Conservation (phyloP, 371 early-diverging fungal species). For the Nematocida ausubeli region DNA sequence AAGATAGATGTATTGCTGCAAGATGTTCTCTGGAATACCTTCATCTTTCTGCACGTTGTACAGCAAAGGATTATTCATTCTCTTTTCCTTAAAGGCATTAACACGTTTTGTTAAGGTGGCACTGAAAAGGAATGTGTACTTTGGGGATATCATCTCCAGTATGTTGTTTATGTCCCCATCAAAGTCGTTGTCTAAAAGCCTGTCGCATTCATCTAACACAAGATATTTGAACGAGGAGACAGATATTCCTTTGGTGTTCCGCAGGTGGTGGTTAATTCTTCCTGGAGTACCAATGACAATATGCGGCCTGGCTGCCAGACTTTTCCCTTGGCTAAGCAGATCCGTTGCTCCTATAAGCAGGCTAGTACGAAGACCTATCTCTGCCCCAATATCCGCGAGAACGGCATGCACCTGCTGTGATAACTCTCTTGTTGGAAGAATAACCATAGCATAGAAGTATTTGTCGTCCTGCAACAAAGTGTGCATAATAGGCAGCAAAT, state of each 20-base stretch:
- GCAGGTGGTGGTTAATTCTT: slow-evolving; percentile 85
- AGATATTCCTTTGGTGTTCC: slow-evolving; percentile 75
- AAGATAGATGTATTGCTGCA: slow-evolving; percentile 82
- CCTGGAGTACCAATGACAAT: slow-evolving; percentile 94
- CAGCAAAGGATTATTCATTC: slow-evolving; percentile 82
- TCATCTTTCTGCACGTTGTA: slow-evolving; percentile 80
- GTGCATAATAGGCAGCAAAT: slow-evolving; percentile 86
- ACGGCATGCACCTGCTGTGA: slow-evolving; percentile 89
- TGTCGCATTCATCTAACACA: slow-evolving; percentile 96
- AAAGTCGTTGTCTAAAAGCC: slow-evolving; percentile 91
- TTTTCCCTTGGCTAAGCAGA: slow-evolving; percentile 81
- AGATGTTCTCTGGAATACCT: slow-evolving; percentile 77
- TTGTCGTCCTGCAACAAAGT: slow-evolving; percentile 68
- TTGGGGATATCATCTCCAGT: slow-evolving; percentile 83
- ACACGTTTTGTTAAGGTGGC: slow-evolving; percentile 96
- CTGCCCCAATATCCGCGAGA: slow-evolving; percentile 80
- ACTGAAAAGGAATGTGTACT: slow-evolving; percentile 84
- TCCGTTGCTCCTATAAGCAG: slow-evolving; percentile 90
- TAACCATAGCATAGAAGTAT: slow-evolving; percentile 70
- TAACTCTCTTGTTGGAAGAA: slow-evolving; percentile 92
- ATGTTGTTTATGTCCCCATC: slow-evolving; percentile 82
- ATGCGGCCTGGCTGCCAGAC: slow-evolving; percentile 84
- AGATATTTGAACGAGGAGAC: slow-evolving; percentile 78
- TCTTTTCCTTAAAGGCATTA: slow-evolving; percentile 76
- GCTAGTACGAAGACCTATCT: slow-evolving; percentile 75